Evolutionary conservation across 495 filamentous ascomycete genomes (phyloP).

Genomic region (Xylaria longipes): DNA sequence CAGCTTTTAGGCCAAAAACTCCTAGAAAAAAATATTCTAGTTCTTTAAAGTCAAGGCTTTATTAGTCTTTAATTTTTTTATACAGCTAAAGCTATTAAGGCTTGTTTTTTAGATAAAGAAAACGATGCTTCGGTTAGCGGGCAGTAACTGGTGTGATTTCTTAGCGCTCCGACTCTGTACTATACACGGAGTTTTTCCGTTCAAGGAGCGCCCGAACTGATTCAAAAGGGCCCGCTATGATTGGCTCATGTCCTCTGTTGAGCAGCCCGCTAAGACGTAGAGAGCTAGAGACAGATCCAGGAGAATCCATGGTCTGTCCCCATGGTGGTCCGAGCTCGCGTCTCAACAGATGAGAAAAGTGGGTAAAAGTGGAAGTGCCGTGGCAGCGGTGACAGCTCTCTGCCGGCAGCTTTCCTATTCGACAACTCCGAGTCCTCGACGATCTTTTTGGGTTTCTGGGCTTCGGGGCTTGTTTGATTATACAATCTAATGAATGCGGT

Average conservation of each 20-base stretch:
- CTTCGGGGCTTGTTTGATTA: slow-evolving; percentile 3
- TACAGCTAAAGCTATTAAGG: too few species aligned
- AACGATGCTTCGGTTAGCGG: too few species aligned
- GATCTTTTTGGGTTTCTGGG: background rate
- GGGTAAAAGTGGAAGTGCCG: slow-evolving; percentile 8
- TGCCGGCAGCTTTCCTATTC: slow-evolving; percentile 24
- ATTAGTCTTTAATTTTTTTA: too few species aligned
- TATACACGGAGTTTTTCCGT: too few species aligned
- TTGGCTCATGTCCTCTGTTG: slow-evolving; percentile 10
- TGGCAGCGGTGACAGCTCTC: slow-evolving; percentile 24
- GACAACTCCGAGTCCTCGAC: slow-evolving; percentile 9
- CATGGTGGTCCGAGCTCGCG: background rate
- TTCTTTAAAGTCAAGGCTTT: too few species aligned
- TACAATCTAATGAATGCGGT: background rate
- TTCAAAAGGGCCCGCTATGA: background rate
- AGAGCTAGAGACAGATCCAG: background rate
- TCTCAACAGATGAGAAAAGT: slow-evolving; percentile 28
- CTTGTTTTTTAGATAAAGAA: too few species aligned
- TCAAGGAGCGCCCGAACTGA: background rate
- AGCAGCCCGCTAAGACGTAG: slow-evolving; percentile 6
- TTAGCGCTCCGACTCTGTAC: too few species aligned
- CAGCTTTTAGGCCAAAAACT: too few species aligned
- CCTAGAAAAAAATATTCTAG: too few species aligned
- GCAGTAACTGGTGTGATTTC: too few species aligned
- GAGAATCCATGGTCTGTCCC: background rate